Evolutionary conservation across 2,329 filamentous ascomycete species (phyloP), one percentile per base, ranked within the genome.

Genomic region (Zymoseptoria brevis): DNA sequence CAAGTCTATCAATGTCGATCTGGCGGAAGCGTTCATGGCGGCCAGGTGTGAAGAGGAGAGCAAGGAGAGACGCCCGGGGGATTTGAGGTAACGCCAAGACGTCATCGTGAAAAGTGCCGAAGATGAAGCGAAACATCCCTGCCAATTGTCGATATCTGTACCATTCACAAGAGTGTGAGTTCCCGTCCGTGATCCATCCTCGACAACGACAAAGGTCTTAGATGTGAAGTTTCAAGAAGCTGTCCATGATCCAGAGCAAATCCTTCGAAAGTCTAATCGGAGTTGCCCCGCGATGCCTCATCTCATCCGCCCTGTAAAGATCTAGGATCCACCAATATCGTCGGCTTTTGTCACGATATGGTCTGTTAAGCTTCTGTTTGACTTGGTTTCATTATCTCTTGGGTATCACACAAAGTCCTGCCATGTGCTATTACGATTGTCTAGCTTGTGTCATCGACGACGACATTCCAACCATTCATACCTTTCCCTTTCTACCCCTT

Each of bases 401-500:
- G 35, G 35, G 13, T n/a, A 45, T 13, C 35, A 45, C 35, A 45
- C 13, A n/a, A 13, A 16, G 13, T 45, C 35, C 35, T 45, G 35
- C 35, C 35, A n/a, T 45, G 35, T 45, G 35, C 35, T 45, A 45
- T 45, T 45, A 45, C 16, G 35, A 45, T 45, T 45, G 35, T n/a
- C 35, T 45, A 5, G 5, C 13, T 45, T 45, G n/a, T 45, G 35
- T 8, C 26, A 29, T 29, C 7, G 8, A 29, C 7, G 35, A 45
- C 35, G 7, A 45, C 35, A 45, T 29, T 29, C 26, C 11, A 5
- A 45, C 16, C 16, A 16, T 21, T 53, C 50, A 53, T 26, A 5
- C 54, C 56, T 58, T 60, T 54, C 55, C 57, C 55, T 58, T 84
- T 78, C 77, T 83, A 8, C 11, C 61, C 57, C 56, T 85, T 4